These are phyloP conservation scores for Fusarium subglutinans DNA, from an alignment of 2,329 filamentous ascomycete species.

Conservation along the genomic window DNA sequence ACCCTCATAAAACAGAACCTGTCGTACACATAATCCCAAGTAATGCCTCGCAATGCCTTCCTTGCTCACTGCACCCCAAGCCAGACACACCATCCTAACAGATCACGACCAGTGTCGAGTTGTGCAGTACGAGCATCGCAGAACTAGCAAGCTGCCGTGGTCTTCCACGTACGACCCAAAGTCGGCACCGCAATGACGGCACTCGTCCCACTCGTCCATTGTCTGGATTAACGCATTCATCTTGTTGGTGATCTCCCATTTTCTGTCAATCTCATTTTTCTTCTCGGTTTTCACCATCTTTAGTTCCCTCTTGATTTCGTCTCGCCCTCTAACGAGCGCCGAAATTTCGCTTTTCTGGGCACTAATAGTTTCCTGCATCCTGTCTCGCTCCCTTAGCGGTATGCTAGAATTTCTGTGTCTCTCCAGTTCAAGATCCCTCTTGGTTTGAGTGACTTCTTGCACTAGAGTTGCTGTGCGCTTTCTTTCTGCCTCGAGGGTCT, in stretches of 20 bases:
- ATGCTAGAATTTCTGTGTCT: background rate
- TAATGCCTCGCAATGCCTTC: background rate
- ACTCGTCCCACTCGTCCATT: background rate
- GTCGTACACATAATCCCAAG: background rate
- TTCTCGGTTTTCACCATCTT: background rate
- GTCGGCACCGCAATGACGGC: background rate
- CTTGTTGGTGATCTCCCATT: background rate
- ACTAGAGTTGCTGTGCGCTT: background rate
- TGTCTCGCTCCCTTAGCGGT: background rate
- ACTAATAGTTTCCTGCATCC: background rate
- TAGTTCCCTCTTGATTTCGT: background rate
- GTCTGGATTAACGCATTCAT: background rate
- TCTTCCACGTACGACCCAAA: background rate
- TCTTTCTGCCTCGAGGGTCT: background rate
- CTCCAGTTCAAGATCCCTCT: background rate
- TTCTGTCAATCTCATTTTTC: background rate
- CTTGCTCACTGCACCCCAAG: background rate
- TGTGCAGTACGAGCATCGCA: background rate
- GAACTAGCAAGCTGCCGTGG: background rate
- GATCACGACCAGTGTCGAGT: background rate
- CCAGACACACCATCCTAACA: background rate
- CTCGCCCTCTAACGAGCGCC: background rate
- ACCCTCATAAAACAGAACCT: background rate
- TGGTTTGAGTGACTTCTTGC: background rate
- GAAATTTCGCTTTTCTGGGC: background rate